phyloP scores from a whole-genome alignment of 2,329 filamentous ascomycete species.

The Thielaviopsis populi region DNA sequence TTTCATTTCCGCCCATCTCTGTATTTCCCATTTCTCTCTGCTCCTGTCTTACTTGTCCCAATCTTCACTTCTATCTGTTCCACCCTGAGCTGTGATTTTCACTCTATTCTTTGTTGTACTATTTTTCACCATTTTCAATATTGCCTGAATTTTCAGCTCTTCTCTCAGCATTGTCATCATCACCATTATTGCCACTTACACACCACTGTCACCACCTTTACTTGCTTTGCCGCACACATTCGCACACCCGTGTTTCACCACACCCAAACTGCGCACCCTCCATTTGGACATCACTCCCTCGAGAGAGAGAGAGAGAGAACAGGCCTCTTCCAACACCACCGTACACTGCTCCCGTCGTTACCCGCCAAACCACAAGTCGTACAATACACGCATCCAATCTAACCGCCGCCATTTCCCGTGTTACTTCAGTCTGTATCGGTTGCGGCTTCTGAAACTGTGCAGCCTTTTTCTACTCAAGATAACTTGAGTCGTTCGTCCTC shows the following conservation, averaged over 20 bases:
- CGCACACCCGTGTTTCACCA: conserved; percentile 1
- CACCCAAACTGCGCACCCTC: neutral
- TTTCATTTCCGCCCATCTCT: neutral
- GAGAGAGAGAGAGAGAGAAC: neutral
- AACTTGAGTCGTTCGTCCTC: neutral
- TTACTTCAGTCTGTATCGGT: neutral
- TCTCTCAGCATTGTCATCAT: neutral
- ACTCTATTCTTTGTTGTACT: neutral
- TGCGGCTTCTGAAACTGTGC: neutral
- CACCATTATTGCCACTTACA: neutral
- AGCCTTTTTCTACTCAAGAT: neutral
- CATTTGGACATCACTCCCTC: neutral
- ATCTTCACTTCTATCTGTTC: neutral
- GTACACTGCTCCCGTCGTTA: neutral
- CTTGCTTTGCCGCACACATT: neutral
- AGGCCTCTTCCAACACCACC: conserved; percentile 1
- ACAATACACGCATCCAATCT: neutral
- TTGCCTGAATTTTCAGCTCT: neutral
- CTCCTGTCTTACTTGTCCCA: conserved; percentile 1
- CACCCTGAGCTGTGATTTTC: neutral
- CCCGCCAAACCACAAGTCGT: neutral
- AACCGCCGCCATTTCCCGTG: neutral
- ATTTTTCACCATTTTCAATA: neutral
- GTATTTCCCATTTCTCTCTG: conserved; percentile 3
- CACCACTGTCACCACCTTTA: neutral